These are phyloP conservation scores for Eutreptiella sp. DNA, from an alignment of 208 protist genomes.

Conservation along the genomic window DNA sequence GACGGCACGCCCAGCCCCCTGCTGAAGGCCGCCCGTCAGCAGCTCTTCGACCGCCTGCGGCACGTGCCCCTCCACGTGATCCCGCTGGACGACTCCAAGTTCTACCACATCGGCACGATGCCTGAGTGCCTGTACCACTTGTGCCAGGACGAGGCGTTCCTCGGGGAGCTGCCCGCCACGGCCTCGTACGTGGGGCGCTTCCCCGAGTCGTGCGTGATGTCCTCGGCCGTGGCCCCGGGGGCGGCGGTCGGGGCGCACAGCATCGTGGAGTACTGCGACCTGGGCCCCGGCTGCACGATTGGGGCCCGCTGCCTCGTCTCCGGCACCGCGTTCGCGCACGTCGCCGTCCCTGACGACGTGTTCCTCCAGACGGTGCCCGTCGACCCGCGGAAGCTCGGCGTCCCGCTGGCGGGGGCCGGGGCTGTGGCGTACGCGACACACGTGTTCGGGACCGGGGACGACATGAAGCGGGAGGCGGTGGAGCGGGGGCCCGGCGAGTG, in stretches of 20 bases:
- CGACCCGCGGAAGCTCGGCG: too few species aligned
- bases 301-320: neutral
- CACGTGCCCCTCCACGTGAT: conserved; percentile 1
- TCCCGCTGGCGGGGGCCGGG: neutral
- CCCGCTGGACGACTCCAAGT: neutral
- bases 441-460: conserved; percentile 3
- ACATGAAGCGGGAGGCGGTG: neutral
- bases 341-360: neutral
- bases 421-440: conserved; percentile 13
- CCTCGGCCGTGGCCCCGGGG: neutral
- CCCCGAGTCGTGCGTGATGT: neutral
- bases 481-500: too few species aligned
- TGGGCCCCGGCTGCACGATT: neutral
- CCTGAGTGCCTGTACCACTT: conserved; percentile 19
- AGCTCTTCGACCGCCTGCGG: conserved; percentile 1
- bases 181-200: neutral
- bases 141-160: conserved; percentile 10
- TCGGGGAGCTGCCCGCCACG: neutral
- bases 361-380: conserved; percentile 10
- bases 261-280: neutral
- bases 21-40: too few species aligned
- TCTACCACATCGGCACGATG: conserved; percentile 26
- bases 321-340: neutral
- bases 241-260: too few species aligned
- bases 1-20: too few species aligned